Evolutionary conservation across 495 filamentous ascomycete genomes (phyloP).

Genomic region (Sporormia fimetaria): DNA sequence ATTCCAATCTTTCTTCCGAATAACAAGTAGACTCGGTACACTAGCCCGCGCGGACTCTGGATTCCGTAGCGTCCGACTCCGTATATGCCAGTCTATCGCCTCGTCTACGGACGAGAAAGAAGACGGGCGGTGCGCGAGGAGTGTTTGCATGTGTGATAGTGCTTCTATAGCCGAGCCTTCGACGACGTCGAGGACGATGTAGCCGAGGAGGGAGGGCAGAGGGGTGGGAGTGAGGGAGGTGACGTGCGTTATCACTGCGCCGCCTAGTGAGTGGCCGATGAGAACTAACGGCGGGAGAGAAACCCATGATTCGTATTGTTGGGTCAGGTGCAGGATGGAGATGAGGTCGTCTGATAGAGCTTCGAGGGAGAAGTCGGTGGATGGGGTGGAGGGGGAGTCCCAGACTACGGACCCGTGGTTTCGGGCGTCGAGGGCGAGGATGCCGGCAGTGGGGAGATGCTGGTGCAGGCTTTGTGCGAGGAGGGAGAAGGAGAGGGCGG

Average conservation of each 20-base stretch:
- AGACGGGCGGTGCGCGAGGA: constrained; percentile 71
- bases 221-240: too few species aligned
- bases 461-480: constrained; percentile 67
- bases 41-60: constrained; percentile 65
- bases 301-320: constrained; percentile 56
- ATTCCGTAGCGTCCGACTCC: constrained; percentile 81
- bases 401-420: constrained; percentile 67
- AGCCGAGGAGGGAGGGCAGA: constrained; percentile 66
- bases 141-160: constrained; percentile 86
- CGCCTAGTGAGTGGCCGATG: constrained; percentile 89
- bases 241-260: constrained; percentile 82
- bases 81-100: constrained; percentile 89
- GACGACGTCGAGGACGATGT: constrained; percentile 89
- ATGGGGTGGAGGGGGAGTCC: constrained; percentile 29
- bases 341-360: constrained; percentile 65
- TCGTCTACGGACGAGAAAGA: constrained; percentile 62
- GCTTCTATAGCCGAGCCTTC: constrained; percentile 86
- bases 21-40: constrained; percentile 78
- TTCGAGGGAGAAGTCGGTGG: constrained; percentile 31
- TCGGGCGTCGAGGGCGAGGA: constrained; percentile 74
- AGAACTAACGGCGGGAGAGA: constrained; percentile 63
- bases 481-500: constrained; percentile 75
- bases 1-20: too few species aligned
- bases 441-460: constrained; percentile 65
- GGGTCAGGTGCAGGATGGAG: constrained; percentile 53